phyloP scores from a whole-genome alignment of 768 basidiomycete genomes.

The Lyophyllum atratum region DNA sequence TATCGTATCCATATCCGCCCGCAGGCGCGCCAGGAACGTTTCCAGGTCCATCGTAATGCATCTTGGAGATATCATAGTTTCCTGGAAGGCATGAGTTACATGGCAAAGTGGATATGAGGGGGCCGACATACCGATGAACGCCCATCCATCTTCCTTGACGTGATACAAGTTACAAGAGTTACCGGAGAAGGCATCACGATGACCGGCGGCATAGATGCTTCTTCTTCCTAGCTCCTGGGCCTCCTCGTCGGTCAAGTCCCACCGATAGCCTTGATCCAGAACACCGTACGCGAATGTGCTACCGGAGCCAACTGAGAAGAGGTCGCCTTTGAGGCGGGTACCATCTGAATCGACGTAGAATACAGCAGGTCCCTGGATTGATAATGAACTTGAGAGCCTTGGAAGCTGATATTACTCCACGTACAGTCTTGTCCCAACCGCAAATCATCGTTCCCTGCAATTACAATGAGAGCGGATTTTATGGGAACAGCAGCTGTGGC shows the following conservation, averaged over 20 bases:
- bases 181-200: constrained; percentile 94
- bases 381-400: not conserved
- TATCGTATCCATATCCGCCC: constrained; percentile 80
- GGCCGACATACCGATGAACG: constrained; percentile 78
- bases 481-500: constrained; percentile 22
- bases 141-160: constrained; percentile 93
- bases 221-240: constrained; percentile 92
- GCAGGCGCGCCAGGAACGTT: constrained; percentile 61
- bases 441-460: constrained; percentile 97
- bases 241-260: constrained; percentile 91
- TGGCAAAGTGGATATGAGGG: not conserved
- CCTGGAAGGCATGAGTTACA: constrained; percentile 45
- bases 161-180: constrained; percentile 97
- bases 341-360: constrained; percentile 99
- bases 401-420: constrained; percentile 23
- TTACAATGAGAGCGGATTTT: constrained; percentile 1
- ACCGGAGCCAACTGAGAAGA: constrained; percentile 99
- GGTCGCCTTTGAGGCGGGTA: constrained; percentile 89
- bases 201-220: constrained; percentile 96
- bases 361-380: constrained; percentile 77
- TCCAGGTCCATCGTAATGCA: constrained; percentile 90
- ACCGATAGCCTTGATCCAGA: constrained; percentile 91
- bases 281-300: constrained; percentile 99
- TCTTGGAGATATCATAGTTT: constrained; percentile 87
- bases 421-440: constrained; percentile 97